Evolutionary conservation across 2,329 filamentous ascomycete genomes (phyloP).

Genomic region (Claviceps arundinis): DNA sequence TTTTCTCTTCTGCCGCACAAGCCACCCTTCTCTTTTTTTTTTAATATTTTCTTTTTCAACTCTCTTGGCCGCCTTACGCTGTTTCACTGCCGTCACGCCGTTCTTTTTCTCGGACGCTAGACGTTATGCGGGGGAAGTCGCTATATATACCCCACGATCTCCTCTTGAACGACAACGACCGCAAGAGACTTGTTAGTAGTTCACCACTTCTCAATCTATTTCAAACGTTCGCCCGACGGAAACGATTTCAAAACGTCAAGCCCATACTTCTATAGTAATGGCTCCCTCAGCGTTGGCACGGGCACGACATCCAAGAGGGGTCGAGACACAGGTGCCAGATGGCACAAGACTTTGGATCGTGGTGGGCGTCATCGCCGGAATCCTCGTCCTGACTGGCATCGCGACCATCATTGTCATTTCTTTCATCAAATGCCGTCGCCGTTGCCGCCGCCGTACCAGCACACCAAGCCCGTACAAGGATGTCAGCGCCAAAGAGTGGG

Average conservation of each 20-base stretch:
- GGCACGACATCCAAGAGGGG: neutral
- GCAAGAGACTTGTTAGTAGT: no score
- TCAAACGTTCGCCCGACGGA: no score
- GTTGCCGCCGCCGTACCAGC: neutral
- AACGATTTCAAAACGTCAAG: no score
- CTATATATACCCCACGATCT: neutral
- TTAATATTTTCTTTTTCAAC: neutral
- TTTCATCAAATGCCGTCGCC: neutral
- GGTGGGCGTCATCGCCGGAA: neutral
- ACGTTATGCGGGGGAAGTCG: neutral
- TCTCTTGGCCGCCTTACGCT: no score
- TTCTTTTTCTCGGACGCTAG: neutral
- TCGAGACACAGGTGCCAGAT: neutral
- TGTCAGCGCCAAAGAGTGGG: slow-evolving; percentile 1
- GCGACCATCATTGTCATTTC: neutral
- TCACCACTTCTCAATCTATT: no score
- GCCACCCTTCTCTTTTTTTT: neutral
- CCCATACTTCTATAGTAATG: neutral
- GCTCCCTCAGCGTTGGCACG: neutral
- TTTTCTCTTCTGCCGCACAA: neutral
- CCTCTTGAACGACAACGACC: no score
- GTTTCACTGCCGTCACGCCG: no score
- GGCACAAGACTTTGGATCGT: neutral
- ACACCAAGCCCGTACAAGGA: neutral
- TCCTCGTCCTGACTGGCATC: neutral